Base-by-base conservation (phyloP, 1,284 basidiomycete genomes). In the Ganoderma resinaceum region DNA sequence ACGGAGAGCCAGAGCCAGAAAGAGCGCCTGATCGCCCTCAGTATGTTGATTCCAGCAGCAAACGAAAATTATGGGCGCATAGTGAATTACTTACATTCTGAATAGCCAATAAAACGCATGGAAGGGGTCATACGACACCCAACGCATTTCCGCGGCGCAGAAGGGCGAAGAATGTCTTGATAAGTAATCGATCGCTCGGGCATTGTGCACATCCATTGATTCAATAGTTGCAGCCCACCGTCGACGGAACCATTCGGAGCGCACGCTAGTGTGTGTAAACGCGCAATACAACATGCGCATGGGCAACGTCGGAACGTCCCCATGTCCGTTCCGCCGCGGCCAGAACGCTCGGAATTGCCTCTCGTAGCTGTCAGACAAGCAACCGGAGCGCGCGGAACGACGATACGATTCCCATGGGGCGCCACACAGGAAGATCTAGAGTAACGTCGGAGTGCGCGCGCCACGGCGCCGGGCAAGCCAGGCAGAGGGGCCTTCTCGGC, bases 311-410 rank as follows among this genome's bases (percentile, higher is more conserved):
- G 58, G 58, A 40, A 37, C 26, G 58, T 60, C 58, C 26, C 37
- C 18, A 40, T 23, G 38, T 16, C 37, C 58, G 23, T 60, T 38
- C 37, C 37, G 58, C 23, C 23, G 58, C 29, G 58, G 37, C 37
- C 37, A 60, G 58, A 60, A 60, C 26, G n/a, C 14, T 40, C 58
- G 33, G 57, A 42, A 38, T 20, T 60, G 58, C 23, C 37, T 60
- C 23, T 60, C 37, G 58, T 35, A 60, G 58, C 18, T 38, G 58
- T 38, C 58, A 38, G 37, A 60, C n/a, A 38, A 38, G 37, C 58
- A 37, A 26, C 58, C 35, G 23, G 37, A 38, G 35, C 58, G 35
- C 57, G 20, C 57, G 57, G 57, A 59, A 59, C 52, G 52, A 33
- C 29, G 23, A 26, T 9, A 33, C 16, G 33, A 14, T 55, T 55